Percentiles rank a stretch among this genome's conserved stretches.
phyloP scores from a whole-genome alignment of 495 filamentous ascomycete genomes.

The Aspergillus ellipticus region DNA sequence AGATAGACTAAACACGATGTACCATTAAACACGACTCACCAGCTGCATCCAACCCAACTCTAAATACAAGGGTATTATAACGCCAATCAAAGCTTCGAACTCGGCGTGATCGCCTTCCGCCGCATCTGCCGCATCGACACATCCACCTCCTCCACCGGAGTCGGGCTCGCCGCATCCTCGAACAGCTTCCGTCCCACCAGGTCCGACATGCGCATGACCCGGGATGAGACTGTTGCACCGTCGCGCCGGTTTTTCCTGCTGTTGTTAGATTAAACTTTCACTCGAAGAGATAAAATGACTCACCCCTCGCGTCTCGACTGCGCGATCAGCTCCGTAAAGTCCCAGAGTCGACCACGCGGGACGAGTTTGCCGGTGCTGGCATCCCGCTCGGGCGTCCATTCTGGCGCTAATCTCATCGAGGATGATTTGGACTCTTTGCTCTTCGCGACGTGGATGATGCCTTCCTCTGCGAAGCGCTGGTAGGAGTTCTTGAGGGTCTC shows the following conservation, averaged over 20 bases:
- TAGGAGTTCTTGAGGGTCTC: conserved; percentile 93
- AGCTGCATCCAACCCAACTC: too few species aligned
- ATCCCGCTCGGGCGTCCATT: conserved; percentile 75
- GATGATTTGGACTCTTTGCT: conserved; percentile 52
- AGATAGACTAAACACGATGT: too few species aligned
- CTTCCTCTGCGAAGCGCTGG: conserved; percentile 83
- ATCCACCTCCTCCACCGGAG: conserved; percentile 23
- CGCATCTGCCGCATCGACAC: conserved; percentile 38
- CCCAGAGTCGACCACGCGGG: conserved; percentile 74
- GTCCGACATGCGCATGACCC: conserved; percentile 78
- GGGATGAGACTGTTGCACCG: conserved; percentile 77
- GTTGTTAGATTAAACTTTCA: neutral
- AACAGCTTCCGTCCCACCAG: conserved; percentile 51
- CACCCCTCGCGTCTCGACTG: conserved; percentile 78
- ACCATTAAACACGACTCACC: too few species aligned
- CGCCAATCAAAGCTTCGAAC: conserved; percentile 30
- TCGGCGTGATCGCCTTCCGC: conserved; percentile 33
- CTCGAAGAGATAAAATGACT: conserved; percentile 11
- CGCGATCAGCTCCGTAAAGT: conserved; percentile 84
- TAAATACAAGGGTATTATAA: too few species aligned
- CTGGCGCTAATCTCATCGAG: conserved; percentile 62
- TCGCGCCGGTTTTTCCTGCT: conserved; percentile 81
- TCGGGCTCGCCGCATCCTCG: conserved; percentile 28
- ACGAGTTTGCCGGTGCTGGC: conserved; percentile 55
- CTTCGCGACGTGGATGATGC: conserved; percentile 72